Evolutionary conservation across 2,329 filamentous ascomycete species (phyloP), one percentile per base, ranked within the genome.

Genomic region (Mycocentrospora acerina): DNA sequence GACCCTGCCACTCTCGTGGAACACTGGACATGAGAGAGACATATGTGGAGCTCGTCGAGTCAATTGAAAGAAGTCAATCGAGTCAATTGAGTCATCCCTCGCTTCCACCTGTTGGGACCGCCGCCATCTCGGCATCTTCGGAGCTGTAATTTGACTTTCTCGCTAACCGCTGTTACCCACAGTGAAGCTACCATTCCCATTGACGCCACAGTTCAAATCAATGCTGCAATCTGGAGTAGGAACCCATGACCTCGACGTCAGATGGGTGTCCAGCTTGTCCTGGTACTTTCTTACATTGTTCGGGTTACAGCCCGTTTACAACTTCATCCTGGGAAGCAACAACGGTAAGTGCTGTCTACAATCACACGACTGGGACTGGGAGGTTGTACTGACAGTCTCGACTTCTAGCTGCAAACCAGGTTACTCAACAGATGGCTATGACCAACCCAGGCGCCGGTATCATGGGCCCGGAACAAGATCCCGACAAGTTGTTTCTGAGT

Each of bases 231-330:
- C 91, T 28, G 93, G 93, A 58, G 91, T 98, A 29, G 90, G 90
- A 49, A 98, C 94, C 17, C 86, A 85, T 60, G 93, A 98, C 66
- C 84, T 98, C 73, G 94, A 98, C 64, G 93, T 95, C 9, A 81
- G 91, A 70, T 98, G 93, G 93, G 95, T 98, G 71, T 96, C 90
- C 1, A 95, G 90, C 70, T 83, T 98, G 68, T 95, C 90, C 44
- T 98, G 93, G 90, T 98, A 98, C 74, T 97, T 98, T 65, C 74
- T 98, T 53, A 97, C 94, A 61, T 83, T 98, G 49, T 97, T 98
- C 66, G 93, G 94, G 31, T 76, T 98, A 41, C 91, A 97, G 68
- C 89, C 91, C 37, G 90, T 98, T 41, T 98, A 98, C 68, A 95
- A 93, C 63, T 97, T 96, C 67, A 84, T 98, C 33, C 79, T 98